phyloP scores from a whole-genome alignment of 2,329 filamentous ascomycete genomes.

The Drechslera avenae region DNA sequence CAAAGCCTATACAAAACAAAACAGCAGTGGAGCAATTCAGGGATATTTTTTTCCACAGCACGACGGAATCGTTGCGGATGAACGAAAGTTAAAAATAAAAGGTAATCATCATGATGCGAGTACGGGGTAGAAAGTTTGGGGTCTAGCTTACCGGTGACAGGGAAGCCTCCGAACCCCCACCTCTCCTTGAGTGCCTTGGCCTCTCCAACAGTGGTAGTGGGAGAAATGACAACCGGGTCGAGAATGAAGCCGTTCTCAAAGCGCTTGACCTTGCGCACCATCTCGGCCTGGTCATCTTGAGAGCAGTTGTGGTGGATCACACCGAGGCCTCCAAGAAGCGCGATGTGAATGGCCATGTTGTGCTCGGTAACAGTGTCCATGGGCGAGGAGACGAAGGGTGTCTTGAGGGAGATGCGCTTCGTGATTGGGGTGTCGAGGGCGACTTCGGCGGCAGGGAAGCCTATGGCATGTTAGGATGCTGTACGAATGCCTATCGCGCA shows the following conservation, averaged over 20 bases:
- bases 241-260: slow-evolving; percentile 99
- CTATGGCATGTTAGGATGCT: slow-evolving; percentile 42
- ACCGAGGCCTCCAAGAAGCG: slow-evolving; percentile 83
- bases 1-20: slow-evolving; percentile 7
- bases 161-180: slow-evolving; percentile 98
- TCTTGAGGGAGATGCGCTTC: slow-evolving; percentile 94
- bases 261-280: slow-evolving; percentile 98
- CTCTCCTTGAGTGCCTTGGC: slow-evolving; percentile 92
- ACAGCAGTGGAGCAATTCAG: slow-evolving; percentile 47
- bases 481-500: not conserved
- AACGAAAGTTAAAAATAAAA: slow-evolving; percentile 97
- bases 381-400: slow-evolving; percentile 93
- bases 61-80: slow-evolving; percentile 92
- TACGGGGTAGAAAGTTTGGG: slow-evolving; percentile 12
- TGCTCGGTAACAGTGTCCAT: slow-evolving; percentile 99
- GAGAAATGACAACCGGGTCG: slow-evolving; percentile 90
- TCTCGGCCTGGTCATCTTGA: slow-evolving; percentile 94
- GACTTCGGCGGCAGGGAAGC: slow-evolving; percentile 91
- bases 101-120: slow-evolving; percentile 73
- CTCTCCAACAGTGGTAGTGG: slow-evolving; percentile 85
- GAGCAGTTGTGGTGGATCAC: slow-evolving; percentile 99
- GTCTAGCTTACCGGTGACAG: slow-evolving; percentile 83
- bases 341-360: slow-evolving; percentile 99
- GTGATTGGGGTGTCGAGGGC: slow-evolving; percentile 88
- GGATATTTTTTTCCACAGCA: slow-evolving; percentile 75